Evolutionary conservation across 2,329 filamentous ascomycete species (phyloP), one percentile per base, ranked within the genome.

Genomic region (Nectriaceae sp.): DNA sequence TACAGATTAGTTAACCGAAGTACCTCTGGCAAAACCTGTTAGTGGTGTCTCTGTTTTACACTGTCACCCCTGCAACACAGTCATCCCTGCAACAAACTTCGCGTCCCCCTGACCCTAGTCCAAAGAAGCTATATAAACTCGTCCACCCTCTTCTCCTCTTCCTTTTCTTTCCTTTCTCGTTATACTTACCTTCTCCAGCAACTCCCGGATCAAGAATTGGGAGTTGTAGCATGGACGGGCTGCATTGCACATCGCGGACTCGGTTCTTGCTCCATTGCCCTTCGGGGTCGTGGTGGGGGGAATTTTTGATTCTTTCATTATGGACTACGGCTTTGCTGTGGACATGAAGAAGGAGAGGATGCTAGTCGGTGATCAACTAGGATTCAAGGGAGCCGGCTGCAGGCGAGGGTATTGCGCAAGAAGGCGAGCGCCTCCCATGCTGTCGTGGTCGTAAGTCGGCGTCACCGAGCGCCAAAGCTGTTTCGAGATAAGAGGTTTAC

Each of bases 161-260:
- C 47, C 52, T 55, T 63, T 54, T 53, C n/a, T 41, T 61, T 58
- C 50, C 52, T 65, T 68, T 68, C 55, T 72, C 67, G 69, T 73
- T 70, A 78, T 77, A 77, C 75, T 77, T 78, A 76, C 73, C 73
- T 78, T 77, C 67, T 69, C 67, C 64, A 65, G 68, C 62, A 59
- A 52, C 57, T 55, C 61, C 65, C 63, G 62, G 75, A 65, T 78
- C 75, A 77, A 55, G 71, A 73, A 71, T 62, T 55, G 66, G 63
- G 60, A 60, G 48, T 57, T 59, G 65, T 69, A 75, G 70, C 63
- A 60, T 59, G 69, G 71, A 65, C 69, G 67, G 69, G 73, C 75
- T 78, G 74, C 75, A 78, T 77, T 75, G 75, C 75, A 79, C 75
- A 75, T 64, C 73, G 75, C 70, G 75, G 75, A 69, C 73, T 74